Base-by-base conservation (phyloP, 2,329 filamentous ascomycete genomes). In the Venturia aucupariae region DNA sequence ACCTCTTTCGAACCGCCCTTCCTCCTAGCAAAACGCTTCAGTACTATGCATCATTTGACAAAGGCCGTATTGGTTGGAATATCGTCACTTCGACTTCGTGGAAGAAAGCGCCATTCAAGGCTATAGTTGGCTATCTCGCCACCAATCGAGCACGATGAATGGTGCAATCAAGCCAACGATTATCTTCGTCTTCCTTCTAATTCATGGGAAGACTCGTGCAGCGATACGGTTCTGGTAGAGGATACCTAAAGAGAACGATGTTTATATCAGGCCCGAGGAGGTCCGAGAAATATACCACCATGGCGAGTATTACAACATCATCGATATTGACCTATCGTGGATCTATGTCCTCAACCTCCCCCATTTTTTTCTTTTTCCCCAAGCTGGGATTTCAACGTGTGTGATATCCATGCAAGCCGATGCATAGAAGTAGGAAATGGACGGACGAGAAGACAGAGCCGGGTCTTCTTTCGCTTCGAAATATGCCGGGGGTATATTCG, bases 401-500 rank as follows among this genome's bases (percentile, higher is more conserved):
- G 59, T 61, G 7, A 15, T 41, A 17, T n/a, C 19, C 39, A 19
- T 19, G 24, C 5, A 13, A 39, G 19, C 24, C 35, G n/a, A 32
- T 24, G 6, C 22, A 17, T 44, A 8, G 3, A n/a, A 38, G 32
- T 44, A 8, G 3, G 38, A 38, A 61, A 15, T n/a, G n/a, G n/a
- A 35, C 32, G 22, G 35, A 61, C 59, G 35, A 19, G 17, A 48
- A 24, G 54, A 32, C 22, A 61, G 80, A 19, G 84, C 84, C 0
- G 84, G 84, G 0, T 81, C 79, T 0, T 73, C 75, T 0, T 87
- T 86, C 68, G 84, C 82, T 0, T 78, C 82, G 2, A 81, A 76
- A 0, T 84, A 86, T 65, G 84, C 84, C 1, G 84, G 86, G 73
- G 83, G 80, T 1, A 83, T 86, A 57, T 86, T 86, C 66, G 81